These are phyloP conservation scores for Kwoniella dendrophila DNA, from an alignment of 768 basidiomycete genomes.

Conservation along the genomic window DNA sequence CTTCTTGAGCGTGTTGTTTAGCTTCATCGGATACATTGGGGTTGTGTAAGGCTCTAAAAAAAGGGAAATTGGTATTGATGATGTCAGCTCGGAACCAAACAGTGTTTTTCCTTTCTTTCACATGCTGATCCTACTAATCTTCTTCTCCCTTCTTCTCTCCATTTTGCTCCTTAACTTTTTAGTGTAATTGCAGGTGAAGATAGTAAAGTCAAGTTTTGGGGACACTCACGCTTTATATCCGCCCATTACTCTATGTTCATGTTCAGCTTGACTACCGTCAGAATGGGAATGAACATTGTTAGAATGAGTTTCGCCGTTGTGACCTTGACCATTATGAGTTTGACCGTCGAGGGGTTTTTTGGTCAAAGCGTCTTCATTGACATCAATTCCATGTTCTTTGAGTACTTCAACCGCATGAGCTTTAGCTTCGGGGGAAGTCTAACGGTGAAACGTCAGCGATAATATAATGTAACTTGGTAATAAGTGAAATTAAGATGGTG, in stretches of 20 bases:
- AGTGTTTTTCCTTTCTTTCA: not conserved
- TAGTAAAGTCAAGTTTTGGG: too few species aligned
- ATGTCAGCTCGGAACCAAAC: slow-evolving; percentile 1
- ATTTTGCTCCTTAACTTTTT: too few species aligned
- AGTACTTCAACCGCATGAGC: slow-evolving; percentile 24
- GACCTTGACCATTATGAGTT: not conserved
- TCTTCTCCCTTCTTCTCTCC: too few species aligned
- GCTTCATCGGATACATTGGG: slow-evolving; percentile 27
- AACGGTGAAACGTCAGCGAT: not conserved
- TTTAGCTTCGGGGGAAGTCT: slow-evolving; percentile 32
- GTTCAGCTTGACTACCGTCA: slow-evolving; percentile 7
- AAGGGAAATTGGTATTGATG: not conserved
- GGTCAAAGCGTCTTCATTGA: not conserved
- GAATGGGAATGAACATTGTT: slow-evolving; percentile 1
- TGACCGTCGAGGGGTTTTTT: not conserved
- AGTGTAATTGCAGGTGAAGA: too few species aligned
- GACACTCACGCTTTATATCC: slow-evolving; percentile 36
- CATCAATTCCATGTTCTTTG: slow-evolving; percentile 11
- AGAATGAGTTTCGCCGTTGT: slow-evolving; percentile 4
- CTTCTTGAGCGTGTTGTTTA: slow-evolving; percentile 30
- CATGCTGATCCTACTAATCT: too few species aligned
- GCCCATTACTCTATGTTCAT: slow-evolving; percentile 24
- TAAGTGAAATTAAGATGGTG: not conserved
- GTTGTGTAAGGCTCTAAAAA: slow-evolving; percentile 30
- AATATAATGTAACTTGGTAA: slow-evolving; percentile 4